Evolutionary conservation across 108 stramenopile species (phyloP).

Genomic region (Stephanodiscus minutulus): DNA sequence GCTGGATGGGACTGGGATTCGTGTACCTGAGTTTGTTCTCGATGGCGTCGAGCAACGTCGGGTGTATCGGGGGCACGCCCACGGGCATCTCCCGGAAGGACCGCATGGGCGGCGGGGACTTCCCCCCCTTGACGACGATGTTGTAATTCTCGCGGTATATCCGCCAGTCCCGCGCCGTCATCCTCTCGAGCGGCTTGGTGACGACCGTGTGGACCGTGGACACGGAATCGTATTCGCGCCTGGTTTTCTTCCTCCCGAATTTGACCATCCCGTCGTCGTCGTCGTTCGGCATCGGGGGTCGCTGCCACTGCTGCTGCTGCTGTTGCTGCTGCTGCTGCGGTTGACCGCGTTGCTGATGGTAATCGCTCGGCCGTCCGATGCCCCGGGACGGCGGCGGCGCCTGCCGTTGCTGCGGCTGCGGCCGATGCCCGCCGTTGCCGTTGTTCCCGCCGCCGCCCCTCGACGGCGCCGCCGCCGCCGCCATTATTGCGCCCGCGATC

Average conservation of each 20-base stretch:
- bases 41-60: slow-evolving; percentile 68
- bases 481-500: slow-evolving; percentile 46
- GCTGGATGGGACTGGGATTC: slow-evolving; percentile 94
- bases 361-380: slow-evolving; percentile 17
- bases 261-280: slow-evolving; percentile 16
- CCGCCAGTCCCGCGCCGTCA: slow-evolving; percentile 97
- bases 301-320: not conserved
- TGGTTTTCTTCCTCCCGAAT: slow-evolving; percentile 35
- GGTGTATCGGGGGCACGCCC: slow-evolving; percentile 60
- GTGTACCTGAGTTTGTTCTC: slow-evolving; percentile 70
- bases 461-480: slow-evolving; percentile 46
- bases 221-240: slow-evolving; percentile 18
- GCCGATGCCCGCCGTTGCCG: slow-evolving; percentile 14
- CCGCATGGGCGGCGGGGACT: slow-evolving; percentile 87
- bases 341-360: slow-evolving; percentile 14
- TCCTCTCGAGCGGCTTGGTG: slow-evolving; percentile 79
- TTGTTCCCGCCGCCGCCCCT: slow-evolving; percentile 27
- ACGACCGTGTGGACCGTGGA: slow-evolving; percentile 52
- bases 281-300: not conserved
- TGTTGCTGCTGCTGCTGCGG: not conserved
- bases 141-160: slow-evolving; percentile 98
- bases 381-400: slow-evolving; percentile 8
- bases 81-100: slow-evolving; percentile 74
- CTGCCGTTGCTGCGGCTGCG: slow-evolving; percentile 29
- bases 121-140: slow-evolving; percentile 92